Evolutionary conservation across 2,329 filamentous ascomycete species (phyloP).

Genomic region (Hypoxylon sp.): DNA sequence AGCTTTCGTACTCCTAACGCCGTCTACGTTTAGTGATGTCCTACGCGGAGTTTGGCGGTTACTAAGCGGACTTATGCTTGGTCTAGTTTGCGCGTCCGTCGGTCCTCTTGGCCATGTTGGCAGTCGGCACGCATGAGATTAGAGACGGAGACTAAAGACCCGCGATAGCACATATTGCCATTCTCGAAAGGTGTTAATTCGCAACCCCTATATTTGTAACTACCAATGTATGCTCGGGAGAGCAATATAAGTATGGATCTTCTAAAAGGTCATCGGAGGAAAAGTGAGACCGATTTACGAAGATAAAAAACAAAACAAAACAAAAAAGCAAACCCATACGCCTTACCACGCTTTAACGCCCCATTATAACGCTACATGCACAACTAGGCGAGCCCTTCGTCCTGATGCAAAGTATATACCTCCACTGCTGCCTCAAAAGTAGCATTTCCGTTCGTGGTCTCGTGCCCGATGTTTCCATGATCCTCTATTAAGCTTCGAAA

Average conservation of each 20-base stretch:
- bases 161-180: not conserved
- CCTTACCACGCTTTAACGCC: not conserved
- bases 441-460: slow-evolving; percentile 1
- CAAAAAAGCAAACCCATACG: not conserved
- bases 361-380: slow-evolving; percentile 22
- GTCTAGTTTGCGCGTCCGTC: not conserved
- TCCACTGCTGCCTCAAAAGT: not conserved
- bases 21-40: not conserved
- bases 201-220: not conserved
- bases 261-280: slow-evolving; percentile 18
- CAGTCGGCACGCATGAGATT: too few relatives aligned
- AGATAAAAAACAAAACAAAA: too few relatives aligned
- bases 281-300: not conserved
- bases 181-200: not conserved
- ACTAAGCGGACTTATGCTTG: not conserved
- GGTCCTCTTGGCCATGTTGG: not conserved
- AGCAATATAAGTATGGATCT: slow-evolving; percentile 32
- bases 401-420: slow-evolving; percentile 40
- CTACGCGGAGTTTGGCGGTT: not conserved
- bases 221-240: slow-evolving; percentile 26
- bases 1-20: not conserved
- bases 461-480: slow-evolving; percentile 37
- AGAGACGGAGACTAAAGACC: not conserved
- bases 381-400: slow-evolving; percentile 48
- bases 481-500: slow-evolving; percentile 19